Evolutionary conservation across 2,329 filamentous ascomycete genomes (phyloP).

Genomic region (Penicillium occitanis): DNA sequence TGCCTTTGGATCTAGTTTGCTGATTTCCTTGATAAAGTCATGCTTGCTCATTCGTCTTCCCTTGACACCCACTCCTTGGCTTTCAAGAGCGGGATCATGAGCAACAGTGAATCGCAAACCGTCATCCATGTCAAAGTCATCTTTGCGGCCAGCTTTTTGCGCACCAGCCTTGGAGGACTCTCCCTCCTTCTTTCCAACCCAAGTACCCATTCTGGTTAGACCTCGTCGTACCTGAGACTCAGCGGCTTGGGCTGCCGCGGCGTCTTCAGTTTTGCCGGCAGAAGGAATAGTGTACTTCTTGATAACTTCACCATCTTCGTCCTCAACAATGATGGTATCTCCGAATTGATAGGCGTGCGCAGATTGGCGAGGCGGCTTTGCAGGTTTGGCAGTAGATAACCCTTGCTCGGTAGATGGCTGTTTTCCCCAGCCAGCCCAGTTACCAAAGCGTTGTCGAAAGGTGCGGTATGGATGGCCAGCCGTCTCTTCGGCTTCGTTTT

Average conservation of each 20-base stretch:
- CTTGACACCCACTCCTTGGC: slow-evolving; percentile 43
- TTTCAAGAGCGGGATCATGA: slow-evolving; percentile 40
- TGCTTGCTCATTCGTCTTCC: slow-evolving; percentile 63
- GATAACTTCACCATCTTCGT: slow-evolving; percentile 67
- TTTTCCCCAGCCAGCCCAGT: slow-evolving; percentile 47
- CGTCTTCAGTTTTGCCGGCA: slow-evolving; percentile 34
- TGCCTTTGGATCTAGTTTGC: slow-evolving; percentile 59
- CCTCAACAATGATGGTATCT: slow-evolving; percentile 69
- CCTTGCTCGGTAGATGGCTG: slow-evolving; percentile 24
- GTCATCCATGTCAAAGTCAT: slow-evolving; percentile 41
- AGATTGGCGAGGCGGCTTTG: slow-evolving; percentile 50
- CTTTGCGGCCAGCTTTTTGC: slow-evolving; percentile 27
- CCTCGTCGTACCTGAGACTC: slow-evolving; percentile 51
- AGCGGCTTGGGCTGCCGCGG: slow-evolving; percentile 29
- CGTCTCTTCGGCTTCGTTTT: slow-evolving; percentile 39
- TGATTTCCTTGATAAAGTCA: slow-evolving; percentile 64
- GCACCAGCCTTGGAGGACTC: slow-evolving; percentile 33
- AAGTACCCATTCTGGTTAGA: slow-evolving; percentile 61
- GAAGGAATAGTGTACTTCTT: slow-evolving; percentile 66
- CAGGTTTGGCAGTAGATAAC: slow-evolving; percentile 30
- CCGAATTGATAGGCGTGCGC: slow-evolving; percentile 67
- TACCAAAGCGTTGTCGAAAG: slow-evolving; percentile 50
- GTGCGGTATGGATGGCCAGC: slow-evolving; percentile 35
- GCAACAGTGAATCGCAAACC: slow-evolving; percentile 62
- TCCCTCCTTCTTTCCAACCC: slow-evolving; percentile 48